Base-by-base conservation (phyloP, 2,329 filamentous ascomycete species). In the Fusarium foetens region DNA sequence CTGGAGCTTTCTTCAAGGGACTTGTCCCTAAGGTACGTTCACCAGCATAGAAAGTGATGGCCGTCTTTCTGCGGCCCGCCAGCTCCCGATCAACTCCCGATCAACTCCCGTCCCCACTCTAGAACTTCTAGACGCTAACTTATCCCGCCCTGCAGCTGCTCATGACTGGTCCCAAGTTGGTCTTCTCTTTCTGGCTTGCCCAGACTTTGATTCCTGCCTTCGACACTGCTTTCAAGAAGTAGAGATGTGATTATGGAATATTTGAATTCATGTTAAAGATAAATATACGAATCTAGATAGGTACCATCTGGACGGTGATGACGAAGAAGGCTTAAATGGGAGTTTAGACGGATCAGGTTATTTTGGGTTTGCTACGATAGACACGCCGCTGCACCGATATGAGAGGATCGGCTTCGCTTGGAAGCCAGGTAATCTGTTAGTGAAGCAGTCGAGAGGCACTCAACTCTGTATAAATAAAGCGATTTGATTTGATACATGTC, bases 101-200 rank as follows among this genome's bases (percentile, higher is more conserved):
- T n/a, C 42, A 53, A 49, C 49, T 39, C 23, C 42, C 35, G 38
- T 49, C 65, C 45, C 74, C 70, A 74, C 71, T 55, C 38, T 36
- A 39, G 39, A 55, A 66, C 42, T 23, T 48, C 35, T 54, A 52
- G 52, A 60, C 58, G 42, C 62, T 70, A 74, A 72, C 52, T 72
- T 76, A 68, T 76, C 42, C 45, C 63, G 46, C 23, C 36, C 31
- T 66, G 42, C 64, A 91, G 92, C 90, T 99, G 73, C 89, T 99
- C 79, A 99, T 99, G 96, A 99, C 96, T 21, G 97, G 96, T 29
- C 96, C 96, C 72, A 99, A 99, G 89, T 89, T 99, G 68, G 96
- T 98, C 71, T 99, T 99, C 87, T 98, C 95, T 69, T 99, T 99
- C 91, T 99, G 96, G 96, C 90, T 99, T 80, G 96, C 96, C 64